Evolutionary conservation across 331 rosid species (phyloP).

Genomic region (Acacia concinna): DNA sequence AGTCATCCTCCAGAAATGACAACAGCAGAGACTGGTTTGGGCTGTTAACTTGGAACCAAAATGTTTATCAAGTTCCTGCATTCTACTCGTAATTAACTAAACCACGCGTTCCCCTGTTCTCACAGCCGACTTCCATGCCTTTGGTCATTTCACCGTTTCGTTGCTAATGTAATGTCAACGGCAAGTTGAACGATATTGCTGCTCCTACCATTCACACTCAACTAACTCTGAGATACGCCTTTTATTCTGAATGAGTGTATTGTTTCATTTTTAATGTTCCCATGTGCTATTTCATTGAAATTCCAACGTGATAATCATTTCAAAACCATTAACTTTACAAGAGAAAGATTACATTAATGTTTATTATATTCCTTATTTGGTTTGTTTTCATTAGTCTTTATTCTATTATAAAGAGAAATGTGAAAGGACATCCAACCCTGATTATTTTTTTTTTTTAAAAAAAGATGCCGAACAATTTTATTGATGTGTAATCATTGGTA

Average conservation of each 20-base stretch:
- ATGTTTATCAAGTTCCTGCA: background rate
- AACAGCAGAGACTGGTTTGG: background rate
- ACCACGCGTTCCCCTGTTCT: background rate
- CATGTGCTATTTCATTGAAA: background rate
- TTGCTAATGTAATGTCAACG: background rate
- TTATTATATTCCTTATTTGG: background rate
- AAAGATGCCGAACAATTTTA: no score
- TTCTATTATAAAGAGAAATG: background rate
- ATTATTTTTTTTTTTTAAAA: no score
- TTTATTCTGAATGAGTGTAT: background rate
- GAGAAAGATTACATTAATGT: background rate
- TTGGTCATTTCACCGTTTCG: background rate
- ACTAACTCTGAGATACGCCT: background rate
- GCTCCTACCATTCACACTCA: background rate
- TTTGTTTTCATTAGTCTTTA: background rate
- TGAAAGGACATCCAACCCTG: no score
- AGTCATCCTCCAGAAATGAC: background rate
- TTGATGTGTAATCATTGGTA: no score
- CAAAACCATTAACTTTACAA: background rate
- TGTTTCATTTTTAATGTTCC: background rate
- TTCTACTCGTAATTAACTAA: background rate
- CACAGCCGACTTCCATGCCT: slow-evolving; percentile 20
- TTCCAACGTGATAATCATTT: background rate
- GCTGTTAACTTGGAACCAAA: background rate
- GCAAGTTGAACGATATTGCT: background rate